Evolutionary conservation across 352 stramenopile genomes (phyloP).

Genomic region (Globisporangium carolinianum): DNA sequence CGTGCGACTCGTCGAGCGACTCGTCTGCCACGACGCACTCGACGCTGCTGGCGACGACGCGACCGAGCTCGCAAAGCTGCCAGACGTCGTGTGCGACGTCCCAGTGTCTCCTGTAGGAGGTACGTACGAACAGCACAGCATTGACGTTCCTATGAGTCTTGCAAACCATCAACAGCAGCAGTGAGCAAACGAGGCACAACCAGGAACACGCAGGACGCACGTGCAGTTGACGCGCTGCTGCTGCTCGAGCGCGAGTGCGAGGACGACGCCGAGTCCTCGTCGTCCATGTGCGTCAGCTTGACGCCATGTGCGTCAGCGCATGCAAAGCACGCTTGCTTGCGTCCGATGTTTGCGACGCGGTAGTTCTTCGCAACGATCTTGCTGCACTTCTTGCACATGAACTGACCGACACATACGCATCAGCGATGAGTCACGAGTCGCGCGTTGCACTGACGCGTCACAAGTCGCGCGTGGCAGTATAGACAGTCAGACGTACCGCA

Average conservation of each 20-base stretch:
- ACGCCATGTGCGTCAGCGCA: slow-evolving; percentile 43
- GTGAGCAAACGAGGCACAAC: not conserved
- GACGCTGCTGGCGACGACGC: slow-evolving; percentile 2
- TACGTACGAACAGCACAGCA: too few species aligned
- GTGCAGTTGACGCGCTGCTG: slow-evolving; percentile 5
- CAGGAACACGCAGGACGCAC: slow-evolving; percentile 2
- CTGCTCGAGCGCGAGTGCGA: slow-evolving; percentile 2
- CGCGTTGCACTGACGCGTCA: too few species aligned
- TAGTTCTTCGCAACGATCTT: slow-evolving; percentile 60
- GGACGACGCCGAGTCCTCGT: slow-evolving; percentile 12
- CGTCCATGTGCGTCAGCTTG: slow-evolving; percentile 16
- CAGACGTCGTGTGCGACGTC: slow-evolving; percentile 1
- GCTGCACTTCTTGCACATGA: slow-evolving; percentile 62
- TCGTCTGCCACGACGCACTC: slow-evolving; percentile 2
- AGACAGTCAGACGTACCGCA: slow-evolving; percentile 34
- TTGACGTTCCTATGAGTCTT: too few species aligned
- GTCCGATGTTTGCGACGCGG: slow-evolving; percentile 28
- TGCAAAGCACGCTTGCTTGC: slow-evolving; percentile 45
- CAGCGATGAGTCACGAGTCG: not conserved
- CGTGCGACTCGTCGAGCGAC: slow-evolving; percentile 1
- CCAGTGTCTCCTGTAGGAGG: slow-evolving; percentile 3
- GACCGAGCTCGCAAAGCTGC: slow-evolving; percentile 2
- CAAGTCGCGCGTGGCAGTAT: not conserved
- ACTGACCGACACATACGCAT: slow-evolving; percentile 22
- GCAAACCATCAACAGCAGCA: not conserved